These are phyloP conservation scores for Cytospora schulzeri DNA, from an alignment of 2,329 filamentous ascomycete species.

Conservation along the genomic window DNA sequence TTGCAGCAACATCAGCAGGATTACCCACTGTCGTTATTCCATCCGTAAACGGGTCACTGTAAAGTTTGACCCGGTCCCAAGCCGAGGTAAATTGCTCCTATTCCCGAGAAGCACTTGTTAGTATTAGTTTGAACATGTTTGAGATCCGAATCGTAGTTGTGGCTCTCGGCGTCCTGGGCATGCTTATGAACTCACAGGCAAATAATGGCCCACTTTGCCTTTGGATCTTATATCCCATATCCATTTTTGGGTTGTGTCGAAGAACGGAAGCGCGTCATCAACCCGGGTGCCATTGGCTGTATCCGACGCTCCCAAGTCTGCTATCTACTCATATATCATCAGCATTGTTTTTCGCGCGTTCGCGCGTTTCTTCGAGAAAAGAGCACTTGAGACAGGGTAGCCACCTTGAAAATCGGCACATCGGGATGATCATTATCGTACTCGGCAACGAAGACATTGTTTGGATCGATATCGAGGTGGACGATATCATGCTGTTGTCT, in stretches of 20 bases:
- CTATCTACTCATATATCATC: not conserved
- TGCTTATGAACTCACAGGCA: not conserved
- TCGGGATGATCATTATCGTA: not conserved
- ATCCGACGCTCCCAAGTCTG: slow-evolving; percentile 2
- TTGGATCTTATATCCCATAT: not conserved
- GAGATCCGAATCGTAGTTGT: too few relatives aligned
- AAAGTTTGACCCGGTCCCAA: not conserved
- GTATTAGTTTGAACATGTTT: too few relatives aligned
- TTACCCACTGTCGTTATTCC: not conserved
- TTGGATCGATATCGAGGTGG: slow-evolving; percentile 9
- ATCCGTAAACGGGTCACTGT: not conserved
- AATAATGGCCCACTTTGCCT: not conserved
- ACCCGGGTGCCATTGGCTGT: not conserved
- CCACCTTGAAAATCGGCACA: slow-evolving; percentile 9
- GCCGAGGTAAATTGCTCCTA: slow-evolving; percentile 13
- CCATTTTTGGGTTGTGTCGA: not conserved
- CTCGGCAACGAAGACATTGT: not conserved
- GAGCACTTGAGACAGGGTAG: too few relatives aligned
- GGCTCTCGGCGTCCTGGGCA: not conserved
- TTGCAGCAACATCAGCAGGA: not conserved
- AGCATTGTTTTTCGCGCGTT: not conserved
- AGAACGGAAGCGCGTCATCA: not conserved
- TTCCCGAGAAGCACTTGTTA: not conserved
- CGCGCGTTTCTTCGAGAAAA: not conserved
- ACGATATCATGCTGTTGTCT: not conserved